Evolutionary conservation across 176 grass and related monocot genomes (phyloP), one percentile per base, ranked within the genome.

Genomic region (Ensete ventricosum): DNA sequence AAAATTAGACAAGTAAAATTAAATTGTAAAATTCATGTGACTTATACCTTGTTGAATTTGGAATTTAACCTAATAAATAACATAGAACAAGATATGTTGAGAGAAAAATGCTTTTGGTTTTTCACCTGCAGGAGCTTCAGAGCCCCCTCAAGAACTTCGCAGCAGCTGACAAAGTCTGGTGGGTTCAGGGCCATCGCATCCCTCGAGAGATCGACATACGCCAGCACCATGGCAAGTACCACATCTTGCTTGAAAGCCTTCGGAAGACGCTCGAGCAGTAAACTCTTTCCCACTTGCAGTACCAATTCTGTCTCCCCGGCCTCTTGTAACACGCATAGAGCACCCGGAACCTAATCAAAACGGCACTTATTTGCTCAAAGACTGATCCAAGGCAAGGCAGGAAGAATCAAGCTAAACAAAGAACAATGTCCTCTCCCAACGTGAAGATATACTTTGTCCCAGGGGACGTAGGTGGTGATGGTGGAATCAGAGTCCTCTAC

Each of bases 181-280:
- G 95, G 88, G 73, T 4, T 85, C 64, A 78, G 54, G 23, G 80
- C 80, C 95, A 98, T 93, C 1, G 88, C 90, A 52, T 94, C 90
- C 81, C 95, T 91, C 8, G 95, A 98, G 57, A 86, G 14, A 43
- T 98, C 95, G 72, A 98, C 95, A 77, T 91, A 98, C 17, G 95
- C 88, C 55, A 98, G 34, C 24, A 86, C 88, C 95, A 98, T 94
- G 13, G 82, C 78, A 53, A 98, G 84, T 74, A 98, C 90, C 76
- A 98, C 83, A 77, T 98, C 95, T 77, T 98, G 90, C 80, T 98
- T 98, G 80, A 98, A 89, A 64, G 58, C 65, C 81, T 98, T 98
- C 22, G 84, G 82, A 0, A 84, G 86, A 2, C 80, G 79, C 70
- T 94, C 88, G 68, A 79, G 76, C 81, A 98, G 80, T 8, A 98